Evolutionary conservation across 345 rosid genomes (phyloP).

Genomic region (Salix brachista): DNA sequence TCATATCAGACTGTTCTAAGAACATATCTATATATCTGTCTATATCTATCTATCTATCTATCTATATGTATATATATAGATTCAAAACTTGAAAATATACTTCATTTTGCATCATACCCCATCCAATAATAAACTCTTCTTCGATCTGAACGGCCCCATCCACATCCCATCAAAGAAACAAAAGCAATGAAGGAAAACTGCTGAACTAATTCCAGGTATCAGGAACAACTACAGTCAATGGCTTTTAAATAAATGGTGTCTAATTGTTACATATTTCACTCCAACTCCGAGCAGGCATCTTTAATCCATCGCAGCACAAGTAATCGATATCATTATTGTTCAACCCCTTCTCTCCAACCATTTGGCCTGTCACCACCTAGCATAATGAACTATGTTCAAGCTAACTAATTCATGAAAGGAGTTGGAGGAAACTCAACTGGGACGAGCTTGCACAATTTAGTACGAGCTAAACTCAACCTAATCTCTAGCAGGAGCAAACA

Average conservation of each 20-base stretch:
- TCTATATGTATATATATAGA: no score
- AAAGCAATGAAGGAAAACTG: not conserved
- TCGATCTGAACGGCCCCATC: not conserved
- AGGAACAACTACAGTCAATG: not conserved
- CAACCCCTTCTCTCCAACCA: not conserved
- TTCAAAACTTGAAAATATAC: no score
- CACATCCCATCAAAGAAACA: no score
- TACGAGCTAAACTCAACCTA: not conserved
- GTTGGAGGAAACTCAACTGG: not conserved
- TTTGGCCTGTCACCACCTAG: not conserved
- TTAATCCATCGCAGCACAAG: not conserved
- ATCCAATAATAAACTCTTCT: not conserved
- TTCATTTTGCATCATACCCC: no score
- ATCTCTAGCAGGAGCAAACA: not conserved
- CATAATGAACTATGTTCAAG: not conserved
- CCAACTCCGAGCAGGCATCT: not conserved
- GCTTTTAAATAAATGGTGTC: not conserved
- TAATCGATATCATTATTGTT: not conserved
- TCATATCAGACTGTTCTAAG: no score
- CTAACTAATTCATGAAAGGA: not conserved
- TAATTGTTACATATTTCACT: not conserved
- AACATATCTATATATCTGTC: no score
- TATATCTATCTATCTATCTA: no score
- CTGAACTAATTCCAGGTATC: not conserved
- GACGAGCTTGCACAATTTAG: not conserved